Evolutionary conservation across 164 flowering plant species (phyloP), one percentile per base, ranked within the genome.

Genomic region (Chloranthus sessilifolius): DNA sequence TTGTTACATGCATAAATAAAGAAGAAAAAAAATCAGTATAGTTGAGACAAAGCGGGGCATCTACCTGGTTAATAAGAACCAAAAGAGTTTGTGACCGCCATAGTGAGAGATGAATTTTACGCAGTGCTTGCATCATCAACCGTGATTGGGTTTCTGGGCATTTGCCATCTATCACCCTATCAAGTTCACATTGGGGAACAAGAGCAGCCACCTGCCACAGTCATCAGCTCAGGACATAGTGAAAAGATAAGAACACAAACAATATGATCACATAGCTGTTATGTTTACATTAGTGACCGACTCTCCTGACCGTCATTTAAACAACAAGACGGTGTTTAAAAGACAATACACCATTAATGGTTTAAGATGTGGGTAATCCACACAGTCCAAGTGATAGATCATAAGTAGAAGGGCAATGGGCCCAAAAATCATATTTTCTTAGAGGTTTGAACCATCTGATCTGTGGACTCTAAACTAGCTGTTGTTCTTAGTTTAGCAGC

Each of bases 151-250:
- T 25, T 24, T 74, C 80, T 40, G 24, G 27, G 7, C 23, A 9
- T 40, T 21, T 48, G 24, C 36, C 51, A 49, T 61, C 75, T 21
- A 69, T 43, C 29, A 46, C 47, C 53, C 31, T 58, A 58, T 81
- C 89, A 63, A 87, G 40, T 67, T 87, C 95, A 65, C 45, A 41
- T 58, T 81, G 79, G 19, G 98, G 88, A 51, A 84, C 71, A 66
- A 90, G 95, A 31, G 95, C 98, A 34, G 95, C 98, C 10, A 88
- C 97, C 97, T 85, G 77, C 42, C 43, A 57, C 51, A 5, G 39
- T 27, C n/a, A 63, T 28, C 27, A 58, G 7, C 9, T 24, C 42
- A 50, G 42, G 22, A 44, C n/a, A 25, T 1, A 4, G 14, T 24
- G 12, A 34, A 19, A 2, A 12, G 6, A 31, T 11, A 29, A 19